Percentiles rank a stretch among this genome's conserved stretches.
Evolutionary conservation across 2,329 filamentous ascomycete species (phyloP).

Genomic region (Orbilia ellipsospora): DNA sequence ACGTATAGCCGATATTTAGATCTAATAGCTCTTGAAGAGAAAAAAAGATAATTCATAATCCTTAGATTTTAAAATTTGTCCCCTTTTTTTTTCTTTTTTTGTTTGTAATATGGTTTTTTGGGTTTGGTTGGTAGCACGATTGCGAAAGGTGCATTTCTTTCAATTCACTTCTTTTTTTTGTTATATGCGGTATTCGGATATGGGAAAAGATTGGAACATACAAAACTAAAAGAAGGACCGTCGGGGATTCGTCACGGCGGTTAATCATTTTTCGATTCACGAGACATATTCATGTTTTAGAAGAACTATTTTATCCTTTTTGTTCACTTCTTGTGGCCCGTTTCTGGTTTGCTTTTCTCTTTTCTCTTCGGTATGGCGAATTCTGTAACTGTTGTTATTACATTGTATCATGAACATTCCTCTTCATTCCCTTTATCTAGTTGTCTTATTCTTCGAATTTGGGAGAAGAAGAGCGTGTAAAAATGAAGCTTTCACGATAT

Average conservation of each 20-base stretch:
- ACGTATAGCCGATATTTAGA: constrained; percentile 47
- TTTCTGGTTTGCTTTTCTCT: constrained; percentile 12
- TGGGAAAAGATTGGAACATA: constrained; percentile 30
- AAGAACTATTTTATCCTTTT: constrained; percentile 27
- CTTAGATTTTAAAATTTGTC: constrained; percentile 10
- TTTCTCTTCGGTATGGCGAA: constrained; percentile 7
- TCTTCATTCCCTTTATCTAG: background rate
- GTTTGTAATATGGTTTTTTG: constrained; percentile 13
- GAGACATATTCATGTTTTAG: constrained; percentile 43
- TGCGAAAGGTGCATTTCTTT: constrained; percentile 13
- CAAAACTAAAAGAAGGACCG: background rate
- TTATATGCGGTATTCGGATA: constrained; percentile 2
- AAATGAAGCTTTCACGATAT: too few species aligned
- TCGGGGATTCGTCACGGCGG: constrained; percentile 26
- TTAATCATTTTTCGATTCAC: constrained; percentile 33
- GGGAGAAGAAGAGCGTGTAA: too few species aligned
- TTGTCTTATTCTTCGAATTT: too few species aligned
- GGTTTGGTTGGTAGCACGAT: constrained; percentile 19
- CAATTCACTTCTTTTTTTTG: constrained; percentile 5
- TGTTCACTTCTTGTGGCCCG: constrained; percentile 8
- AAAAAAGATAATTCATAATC: constrained; percentile 34
- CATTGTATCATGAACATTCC: constrained; percentile 17
- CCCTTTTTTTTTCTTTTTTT: too few species aligned
- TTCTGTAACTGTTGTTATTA: constrained; percentile 7
- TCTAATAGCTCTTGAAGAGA: constrained; percentile 49